Evolutionary conservation across 2,329 filamentous ascomycete genomes (phyloP).

Genomic region (Xylariaceae sp.): DNA sequence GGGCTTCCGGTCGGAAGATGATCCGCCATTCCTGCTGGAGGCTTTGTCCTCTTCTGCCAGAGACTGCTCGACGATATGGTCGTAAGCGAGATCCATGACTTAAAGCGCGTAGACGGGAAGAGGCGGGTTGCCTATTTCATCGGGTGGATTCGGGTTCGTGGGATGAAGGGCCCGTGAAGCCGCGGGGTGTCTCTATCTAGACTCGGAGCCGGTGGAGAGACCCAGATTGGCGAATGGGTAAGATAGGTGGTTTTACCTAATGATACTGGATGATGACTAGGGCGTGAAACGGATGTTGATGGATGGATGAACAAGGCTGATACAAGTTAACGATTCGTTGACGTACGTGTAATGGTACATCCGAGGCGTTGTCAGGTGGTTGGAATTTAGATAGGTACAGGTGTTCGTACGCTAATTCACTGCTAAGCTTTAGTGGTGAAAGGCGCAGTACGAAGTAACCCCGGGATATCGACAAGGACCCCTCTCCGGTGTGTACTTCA

Average conservation of each 20-base stretch:
- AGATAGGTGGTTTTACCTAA: background rate
- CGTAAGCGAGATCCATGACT: conserved; percentile 91
- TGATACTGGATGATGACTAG: conserved; percentile 15
- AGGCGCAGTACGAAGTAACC: too few species aligned
- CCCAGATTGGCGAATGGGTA: background rate
- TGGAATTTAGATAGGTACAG: too few species aligned
- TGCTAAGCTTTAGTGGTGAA: too few species aligned
- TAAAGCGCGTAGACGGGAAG: conserved; percentile 3
- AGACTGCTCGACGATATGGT: conserved; percentile 86
- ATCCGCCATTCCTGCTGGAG: conserved; percentile 1
- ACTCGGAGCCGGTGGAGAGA: background rate
- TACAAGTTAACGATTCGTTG: conserved; percentile 24
- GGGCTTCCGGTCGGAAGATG: conserved; percentile 28
- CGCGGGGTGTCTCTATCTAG: background rate
- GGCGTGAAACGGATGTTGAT: conserved; percentile 3
- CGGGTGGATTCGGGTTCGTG: conserved; percentile 3
- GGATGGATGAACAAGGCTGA: conserved; percentile 25
- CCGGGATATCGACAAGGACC: too few species aligned
- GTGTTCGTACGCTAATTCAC: too few species aligned
- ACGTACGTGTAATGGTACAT: conserved; percentile 14
- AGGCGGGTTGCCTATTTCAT: conserved; percentile 11
- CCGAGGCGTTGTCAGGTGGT: too few species aligned
- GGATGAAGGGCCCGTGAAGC: conserved; percentile 10
- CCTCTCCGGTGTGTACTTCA: too few species aligned
- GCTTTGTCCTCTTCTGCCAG: conserved; percentile 48